Evolutionary conservation across 805 yeast species (phyloP).

Genomic region (Candida silvatica): DNA sequence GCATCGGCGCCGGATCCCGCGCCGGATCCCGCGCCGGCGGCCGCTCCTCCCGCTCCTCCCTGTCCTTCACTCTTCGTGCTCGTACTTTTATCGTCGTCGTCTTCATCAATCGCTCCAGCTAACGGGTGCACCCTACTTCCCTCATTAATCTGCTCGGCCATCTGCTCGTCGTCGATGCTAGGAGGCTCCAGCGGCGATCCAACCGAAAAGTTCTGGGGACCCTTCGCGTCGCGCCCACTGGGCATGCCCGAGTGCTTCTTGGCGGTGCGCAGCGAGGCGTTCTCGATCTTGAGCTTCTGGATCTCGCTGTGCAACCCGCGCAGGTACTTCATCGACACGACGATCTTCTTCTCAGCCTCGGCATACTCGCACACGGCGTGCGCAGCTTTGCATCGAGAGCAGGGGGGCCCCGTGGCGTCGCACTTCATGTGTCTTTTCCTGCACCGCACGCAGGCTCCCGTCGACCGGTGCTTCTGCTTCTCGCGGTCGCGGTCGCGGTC

Average conservation of each 20-base stretch:
- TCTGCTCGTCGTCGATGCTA: background rate
- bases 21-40: conserved; percentile 18
- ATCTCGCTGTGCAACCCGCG: conserved; percentile 62
- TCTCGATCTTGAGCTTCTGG: conserved; percentile 56
- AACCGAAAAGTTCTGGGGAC: background rate
- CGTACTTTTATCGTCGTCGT: conserved; percentile 15
- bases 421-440: conserved; percentile 67
- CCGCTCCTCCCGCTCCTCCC: conserved; percentile 53
- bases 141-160: background rate
- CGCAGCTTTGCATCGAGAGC: conserved; percentile 50
- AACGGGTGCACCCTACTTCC: conserved; percentile 51
- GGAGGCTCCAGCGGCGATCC: background rate
- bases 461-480: conserved; percentile 15
- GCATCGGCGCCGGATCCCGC: background rate
- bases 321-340: conserved; percentile 63
- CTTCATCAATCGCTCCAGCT: conserved; percentile 45
- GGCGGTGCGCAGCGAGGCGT: conserved; percentile 42
- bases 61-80: conserved; percentile 33
- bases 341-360: conserved; percentile 65
- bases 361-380: conserved; percentile 58
- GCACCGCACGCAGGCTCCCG: conserved; percentile 50
- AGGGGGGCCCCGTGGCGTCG: conserved; percentile 65
- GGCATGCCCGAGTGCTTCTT: conserved; percentile 23
- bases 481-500: background rate
- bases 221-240: background rate